Conservation (phyloP, 371 early-diverging fungal genomes). For the Mucor irregularis region DNA sequence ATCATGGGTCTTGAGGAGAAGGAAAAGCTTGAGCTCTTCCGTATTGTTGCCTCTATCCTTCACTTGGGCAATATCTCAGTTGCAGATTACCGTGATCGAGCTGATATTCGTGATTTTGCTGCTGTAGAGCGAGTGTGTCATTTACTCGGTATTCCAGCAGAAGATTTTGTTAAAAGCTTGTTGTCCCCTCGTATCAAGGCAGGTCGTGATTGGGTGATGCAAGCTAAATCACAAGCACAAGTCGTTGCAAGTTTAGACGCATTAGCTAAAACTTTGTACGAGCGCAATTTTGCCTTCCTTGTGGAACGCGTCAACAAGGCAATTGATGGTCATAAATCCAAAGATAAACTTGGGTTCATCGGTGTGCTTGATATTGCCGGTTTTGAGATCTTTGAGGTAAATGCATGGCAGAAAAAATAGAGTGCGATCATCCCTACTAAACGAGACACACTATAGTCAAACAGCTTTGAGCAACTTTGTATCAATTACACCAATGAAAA, state of each 20-base stretch:
- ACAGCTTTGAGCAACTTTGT: constrained; percentile 99
- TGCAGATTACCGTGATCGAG: constrained; percentile 79
- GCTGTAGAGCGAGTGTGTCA: constrained; percentile 70
- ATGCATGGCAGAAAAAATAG: background rate
- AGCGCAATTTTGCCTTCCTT: constrained; percentile 95
- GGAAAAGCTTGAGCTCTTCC: constrained; percentile 83
- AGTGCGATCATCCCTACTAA: background rate
- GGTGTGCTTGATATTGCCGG: constrained; percentile 99
- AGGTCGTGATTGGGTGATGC: constrained; percentile 96
- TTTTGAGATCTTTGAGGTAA: constrained; percentile 98
- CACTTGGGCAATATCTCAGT: constrained; percentile 96
- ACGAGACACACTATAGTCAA: constrained; percentile 51
- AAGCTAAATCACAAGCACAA: constrained; percentile 88
- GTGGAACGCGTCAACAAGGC: constrained; percentile 91
- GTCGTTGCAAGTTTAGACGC: constrained; percentile 95
- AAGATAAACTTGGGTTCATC: constrained; percentile 70
- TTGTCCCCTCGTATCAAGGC: constrained; percentile 95
- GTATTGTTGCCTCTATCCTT: constrained; percentile 90
- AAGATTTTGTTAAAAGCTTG: constrained; percentile 87
- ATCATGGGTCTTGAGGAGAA: constrained; percentile 85
- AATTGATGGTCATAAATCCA: constrained; percentile 71
- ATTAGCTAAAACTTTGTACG: constrained; percentile 93
- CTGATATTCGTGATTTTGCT: constrained; percentile 81
- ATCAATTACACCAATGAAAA: constrained; percentile 99
- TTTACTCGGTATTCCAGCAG: constrained; percentile 89